Evolutionary conservation across 352 stramenopile genomes (phyloP).

Genomic region (Phytopythium chamaehyphon): DNA sequence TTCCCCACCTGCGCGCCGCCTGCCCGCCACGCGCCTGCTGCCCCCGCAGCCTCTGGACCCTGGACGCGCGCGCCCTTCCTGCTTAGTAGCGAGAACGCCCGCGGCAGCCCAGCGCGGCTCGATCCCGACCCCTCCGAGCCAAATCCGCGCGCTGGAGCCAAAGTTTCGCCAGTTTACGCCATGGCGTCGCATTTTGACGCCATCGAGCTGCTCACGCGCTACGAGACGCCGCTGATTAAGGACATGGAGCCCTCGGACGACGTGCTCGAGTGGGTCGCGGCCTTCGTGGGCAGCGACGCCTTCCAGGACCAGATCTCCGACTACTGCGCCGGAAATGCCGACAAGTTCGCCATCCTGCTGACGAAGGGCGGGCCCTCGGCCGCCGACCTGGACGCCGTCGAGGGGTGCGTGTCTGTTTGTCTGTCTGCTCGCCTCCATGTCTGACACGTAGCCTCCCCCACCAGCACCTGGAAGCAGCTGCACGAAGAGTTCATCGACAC

Average conservation of each 20-base stretch:
- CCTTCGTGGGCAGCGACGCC: constrained; percentile 62
- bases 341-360: constrained; percentile 59
- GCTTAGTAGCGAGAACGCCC: no score
- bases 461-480: constrained; percentile 62
- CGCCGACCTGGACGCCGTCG: constrained; percentile 55
- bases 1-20: neutral
- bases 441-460: no score
- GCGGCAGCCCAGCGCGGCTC: no score
- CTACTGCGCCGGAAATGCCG: constrained; percentile 57
- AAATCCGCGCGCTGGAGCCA: no score
- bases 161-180: neutral
- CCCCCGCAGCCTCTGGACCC: no score
- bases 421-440: no score
- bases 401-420: constrained; percentile 16
- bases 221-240: constrained; percentile 77
- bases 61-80: no score
- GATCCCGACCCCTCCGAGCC: no score
- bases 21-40: neutral
- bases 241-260: constrained; percentile 80
- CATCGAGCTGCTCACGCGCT: constrained; percentile 73
- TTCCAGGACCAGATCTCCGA: constrained; percentile 63
- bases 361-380: constrained; percentile 54
- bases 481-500: constrained; percentile 69
- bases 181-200: constrained; percentile 62
- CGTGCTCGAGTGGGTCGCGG: constrained; percentile 77